These are phyloP conservation scores for Aspergillus leporis DNA, from an alignment of 495 filamentous ascomycete species.

Conservation along the genomic window DNA sequence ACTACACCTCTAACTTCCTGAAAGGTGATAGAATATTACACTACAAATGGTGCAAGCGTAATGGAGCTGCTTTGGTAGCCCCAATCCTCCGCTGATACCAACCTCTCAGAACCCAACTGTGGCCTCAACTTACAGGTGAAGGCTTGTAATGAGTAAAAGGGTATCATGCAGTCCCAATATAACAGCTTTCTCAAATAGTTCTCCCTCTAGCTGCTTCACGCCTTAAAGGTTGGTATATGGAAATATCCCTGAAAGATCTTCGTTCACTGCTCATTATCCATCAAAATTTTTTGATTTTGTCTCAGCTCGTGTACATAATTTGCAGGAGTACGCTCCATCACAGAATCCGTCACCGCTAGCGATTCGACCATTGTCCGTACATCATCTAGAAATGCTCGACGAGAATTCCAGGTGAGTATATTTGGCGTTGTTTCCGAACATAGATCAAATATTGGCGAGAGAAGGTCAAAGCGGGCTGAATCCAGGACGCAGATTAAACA, in stretches of 20 bases:
- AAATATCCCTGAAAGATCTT: constrained; percentile 6
- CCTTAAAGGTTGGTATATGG: neutral
- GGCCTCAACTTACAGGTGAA: neutral
- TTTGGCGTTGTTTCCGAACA: constrained; percentile 1
- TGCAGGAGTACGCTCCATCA: constrained; percentile 19
- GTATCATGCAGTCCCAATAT: neutral
- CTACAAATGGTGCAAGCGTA: neutral
- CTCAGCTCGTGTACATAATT: constrained; percentile 26
- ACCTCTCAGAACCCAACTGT: neutral
- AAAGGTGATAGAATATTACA: neutral
- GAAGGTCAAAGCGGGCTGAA: constrained; percentile 13
- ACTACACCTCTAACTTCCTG: too few relatives aligned
- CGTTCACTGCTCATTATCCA: constrained; percentile 26
- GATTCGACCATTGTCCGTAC: constrained; percentile 1
- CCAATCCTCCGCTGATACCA: neutral
- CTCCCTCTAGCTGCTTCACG: neutral
- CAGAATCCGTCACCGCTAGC: constrained; percentile 12
- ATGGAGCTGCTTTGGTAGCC: neutral
- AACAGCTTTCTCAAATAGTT: neutral
- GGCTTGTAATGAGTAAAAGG: neutral
- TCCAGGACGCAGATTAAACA: constrained; percentile 21
- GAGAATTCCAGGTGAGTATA: constrained; percentile 3
- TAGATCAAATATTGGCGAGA: constrained; percentile 1
- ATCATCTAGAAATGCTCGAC: constrained; percentile 6
- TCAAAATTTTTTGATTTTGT: constrained; percentile 26